Percentiles rank a stretch among this genome's conserved stretches.
Evolutionary conservation across 768 basidiomycete species (phyloP).

Genomic region (Leccinum fibrillosum): DNA sequence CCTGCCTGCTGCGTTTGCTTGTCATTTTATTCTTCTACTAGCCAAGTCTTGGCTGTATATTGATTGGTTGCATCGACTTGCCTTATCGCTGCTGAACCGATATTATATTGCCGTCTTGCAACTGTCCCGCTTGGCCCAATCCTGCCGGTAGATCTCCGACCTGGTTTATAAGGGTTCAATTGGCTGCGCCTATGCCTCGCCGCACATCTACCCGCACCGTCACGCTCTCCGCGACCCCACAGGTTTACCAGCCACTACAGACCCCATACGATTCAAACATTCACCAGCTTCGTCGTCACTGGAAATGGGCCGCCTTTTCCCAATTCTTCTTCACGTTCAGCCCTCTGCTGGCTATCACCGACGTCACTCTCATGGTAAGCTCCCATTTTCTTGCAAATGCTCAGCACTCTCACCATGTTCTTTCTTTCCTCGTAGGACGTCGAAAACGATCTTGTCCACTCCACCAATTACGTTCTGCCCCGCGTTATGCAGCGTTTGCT

Average conservation of each 20-base stretch:
- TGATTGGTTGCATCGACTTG: conserved; percentile 23
- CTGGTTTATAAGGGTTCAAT: conserved; percentile 33
- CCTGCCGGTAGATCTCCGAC: conserved; percentile 35
- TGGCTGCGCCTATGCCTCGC: conserved; percentile 53
- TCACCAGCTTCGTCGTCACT: conserved; percentile 64
- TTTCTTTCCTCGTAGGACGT: conserved; percentile 52
- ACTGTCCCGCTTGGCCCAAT: conserved; percentile 20
- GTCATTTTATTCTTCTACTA: conserved; percentile 11
- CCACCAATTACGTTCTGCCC: conserved; percentile 57
- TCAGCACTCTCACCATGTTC: conserved; percentile 2
- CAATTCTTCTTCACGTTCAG: conserved; percentile 89
- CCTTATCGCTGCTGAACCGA: conserved; percentile 17
- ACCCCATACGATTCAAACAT: conserved; percentile 39
- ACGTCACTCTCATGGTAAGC: conserved; percentile 65
- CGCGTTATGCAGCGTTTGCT: conserved; percentile 75
- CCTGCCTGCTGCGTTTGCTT: neutral
- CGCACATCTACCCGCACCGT: conserved; percentile 44
- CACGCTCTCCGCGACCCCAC: conserved; percentile 31
- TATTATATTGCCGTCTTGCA: conserved; percentile 18
- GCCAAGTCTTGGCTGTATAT: conserved; percentile 11
- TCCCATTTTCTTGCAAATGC: neutral
- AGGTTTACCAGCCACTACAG: conserved; percentile 25
- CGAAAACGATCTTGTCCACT: conserved; percentile 69
- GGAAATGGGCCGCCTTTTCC: conserved; percentile 91
- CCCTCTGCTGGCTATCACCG: conserved; percentile 65